Evolutionary conservation across 495 filamentous ascomycete species (phyloP), one percentile per base, ranked within the genome.

Genomic region (Daldinia loculata): DNA sequence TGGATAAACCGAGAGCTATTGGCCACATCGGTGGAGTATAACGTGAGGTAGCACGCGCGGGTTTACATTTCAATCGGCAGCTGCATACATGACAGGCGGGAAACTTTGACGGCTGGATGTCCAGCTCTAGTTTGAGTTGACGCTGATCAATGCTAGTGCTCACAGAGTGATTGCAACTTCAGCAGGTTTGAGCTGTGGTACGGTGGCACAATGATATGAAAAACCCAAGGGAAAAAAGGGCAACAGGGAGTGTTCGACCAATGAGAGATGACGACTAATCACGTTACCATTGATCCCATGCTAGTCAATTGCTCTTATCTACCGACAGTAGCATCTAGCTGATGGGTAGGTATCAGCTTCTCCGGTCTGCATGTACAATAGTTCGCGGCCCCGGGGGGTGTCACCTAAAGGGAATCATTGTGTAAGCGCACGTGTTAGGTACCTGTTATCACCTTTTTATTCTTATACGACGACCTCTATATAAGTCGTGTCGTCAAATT

Each of bases 1-100:
- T 59, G 39, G 70, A 73, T 69, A 63, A 69, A 66, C 66, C 61
- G 62, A 52, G 61, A 53, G 57, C 62, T 39, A 73, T 69, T 66
- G 66, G 70, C 58, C 36, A 61, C 57, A 63, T 66, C 34, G 26
- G 70, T 63, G 52, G 70, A 66, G 61, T 73, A 73, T 73, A 73
- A 66, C 66, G 62, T 73, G 70, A 69, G 66, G 70, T 73, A 66
- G 70, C 53, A 73, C 67, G 66, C 61, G 43, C 43, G 19, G 66
- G 62, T 69, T 73, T 69, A 56, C 70, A 69, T 73, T 66, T 48
- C 8, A 48, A 69, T 69, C 70, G 38, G 62, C 52, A 73, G 70
- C 70, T 74, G 67, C 71, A 74, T 74, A 67, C 67, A 74, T 74
- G 71, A 66, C 66, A 70, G 67, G 67, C 67, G 67, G 71, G 63